phyloP scores from a whole-genome alignment of 352 stramenopile genomes.

The Globisporangium polare region DNA sequence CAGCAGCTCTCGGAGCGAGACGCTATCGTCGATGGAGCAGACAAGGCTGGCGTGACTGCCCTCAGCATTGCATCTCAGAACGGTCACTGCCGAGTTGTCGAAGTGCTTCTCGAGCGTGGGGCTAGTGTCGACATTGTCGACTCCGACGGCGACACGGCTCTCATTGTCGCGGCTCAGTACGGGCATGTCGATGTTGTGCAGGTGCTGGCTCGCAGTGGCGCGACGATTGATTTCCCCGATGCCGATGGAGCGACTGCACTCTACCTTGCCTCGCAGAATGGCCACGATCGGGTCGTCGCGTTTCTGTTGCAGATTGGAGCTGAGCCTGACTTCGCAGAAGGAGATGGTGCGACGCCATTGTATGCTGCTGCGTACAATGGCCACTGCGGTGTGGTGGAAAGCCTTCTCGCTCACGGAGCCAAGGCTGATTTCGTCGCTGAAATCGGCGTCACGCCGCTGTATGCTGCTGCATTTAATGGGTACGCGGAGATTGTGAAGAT shows the following conservation, averaged over 20 bases:
- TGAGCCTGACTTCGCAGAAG: slow-evolving; percentile 9
- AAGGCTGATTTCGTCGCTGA: slow-evolving; percentile 7
- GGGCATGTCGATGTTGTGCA: background rate
- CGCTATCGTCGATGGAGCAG: background rate
- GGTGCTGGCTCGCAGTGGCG: background rate
- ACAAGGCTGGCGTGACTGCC: background rate
- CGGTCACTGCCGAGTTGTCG: background rate
- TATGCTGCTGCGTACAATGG: slow-evolving; percentile 13
- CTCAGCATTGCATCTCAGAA: background rate
- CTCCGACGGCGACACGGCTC: slow-evolving; percentile 1
- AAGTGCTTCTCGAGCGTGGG: background rate
- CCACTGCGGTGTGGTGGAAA: background rate
- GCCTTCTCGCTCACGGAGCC: background rate
- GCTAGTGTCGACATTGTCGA: background rate
- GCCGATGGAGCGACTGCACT: slow-evolving; percentile 5
- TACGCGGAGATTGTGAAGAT: slow-evolving; percentile 5
- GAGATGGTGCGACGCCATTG: slow-evolving; percentile 7
- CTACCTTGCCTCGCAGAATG: slow-evolving; percentile 8
- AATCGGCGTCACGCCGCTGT: slow-evolving; percentile 8
- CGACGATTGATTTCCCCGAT: background rate
- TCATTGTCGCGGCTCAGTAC: slow-evolving; percentile 4
- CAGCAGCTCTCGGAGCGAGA: background rate
- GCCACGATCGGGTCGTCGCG: background rate
- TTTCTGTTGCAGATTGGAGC: slow-evolving; percentile 4
- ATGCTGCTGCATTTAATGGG: slow-evolving; percentile 6